Base-by-base conservation (phyloP, 805 yeast genomes). In the Saccharomycopsis malanga region DNA sequence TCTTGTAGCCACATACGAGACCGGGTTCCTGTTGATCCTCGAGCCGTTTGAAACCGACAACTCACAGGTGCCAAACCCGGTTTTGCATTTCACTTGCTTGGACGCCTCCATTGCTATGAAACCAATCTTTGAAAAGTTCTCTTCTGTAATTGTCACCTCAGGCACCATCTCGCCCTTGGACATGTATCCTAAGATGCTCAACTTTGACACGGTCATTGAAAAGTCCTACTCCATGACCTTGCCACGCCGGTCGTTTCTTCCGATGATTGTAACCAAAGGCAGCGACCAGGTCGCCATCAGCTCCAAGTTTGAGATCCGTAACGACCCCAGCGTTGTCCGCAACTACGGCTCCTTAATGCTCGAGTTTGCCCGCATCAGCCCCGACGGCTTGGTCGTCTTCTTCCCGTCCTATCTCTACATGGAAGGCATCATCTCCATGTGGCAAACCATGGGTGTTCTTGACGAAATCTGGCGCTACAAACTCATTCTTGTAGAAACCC, bases 401-500 rank as follows among this genome's bases (percentile, higher is more conserved):
- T 93, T 93, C 67, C 99, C 99, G 0, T 85, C 96, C 1, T 93
- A 93, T 70, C 71, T 93, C 34, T 94, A 93, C 63, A 93, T 93
- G 98, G 99, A 93, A 64, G 85, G 95, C 58, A 93, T 93, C 58
- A 91, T 93, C 36, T 87, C 96, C 1, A 89, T 87, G 86, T 93
- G 99, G 99, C 98, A 93, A 67, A 83, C 82, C 12, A 93, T 93
- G 97, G 98, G 98, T 43, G 89, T 93, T 36, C 66, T 93, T 57
- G 99, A 93, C 62, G 98, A 93, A 64, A 98, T 93, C 7, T 93
- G 98, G 98, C 89, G 93, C 63, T 88, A 93, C 62, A 93, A 93
- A 62, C 71, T 93, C 55, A 91, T 93, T 55, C 68, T 93, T 27
- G 98, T 94, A 14, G 99, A 93, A 62, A 93, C 99, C 0, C 99